Base-by-base conservation (phyloP, 163 green algal genomes). In the Coccomyxa subellipsoidea region DNA sequence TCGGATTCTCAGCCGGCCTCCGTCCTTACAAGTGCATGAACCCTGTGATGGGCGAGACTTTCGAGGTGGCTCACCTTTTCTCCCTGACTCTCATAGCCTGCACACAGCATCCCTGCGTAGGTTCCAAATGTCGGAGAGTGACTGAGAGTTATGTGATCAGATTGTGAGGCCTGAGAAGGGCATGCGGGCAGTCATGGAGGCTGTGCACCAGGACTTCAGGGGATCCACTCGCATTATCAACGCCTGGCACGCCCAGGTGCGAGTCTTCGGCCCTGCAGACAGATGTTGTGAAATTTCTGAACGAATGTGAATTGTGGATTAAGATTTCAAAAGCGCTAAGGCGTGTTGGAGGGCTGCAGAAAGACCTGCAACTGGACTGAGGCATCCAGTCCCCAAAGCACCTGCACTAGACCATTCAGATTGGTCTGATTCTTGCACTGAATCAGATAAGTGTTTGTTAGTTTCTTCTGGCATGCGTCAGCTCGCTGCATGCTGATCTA, bases 1-100 rank as follows among this genome's bases (percentile, higher is more conserved):
- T 79, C 40, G 83, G 87, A 2, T 96, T 95, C 83, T 79, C 77
- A 27, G 94, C 92, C 12, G 84, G 84, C 27, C 87, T 88, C 38
- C 87, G 93, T 66, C 90, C 86, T n/a, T 80, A 87, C 78, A 96
- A 96, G 84, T 92, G 90, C 27, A 93, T 95, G 87, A 95, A 94
- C 84, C 92, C 92, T 27, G 84, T 95, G 69, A 84, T 94, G 38
- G 92, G 91, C 8, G 92, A 96, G 80, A 96, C 92, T 4, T 95
- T 90, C 76, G 92, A 95, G 81, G 85, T 73, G n/a, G 66, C 66
- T n/a, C 25, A 8, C 59, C 40, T 54, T 54, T 10, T 54, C 40
- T 23, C 10, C 8, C 40, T 23, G 40, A 10, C 10, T 23, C 10
- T 10, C 10, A 10, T 54, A 54, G 8, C 8, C 40, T 54, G 10